Evolutionary conservation across 805 yeast genomes (phyloP).

Genomic region (Ogataea populi-albae): DNA sequence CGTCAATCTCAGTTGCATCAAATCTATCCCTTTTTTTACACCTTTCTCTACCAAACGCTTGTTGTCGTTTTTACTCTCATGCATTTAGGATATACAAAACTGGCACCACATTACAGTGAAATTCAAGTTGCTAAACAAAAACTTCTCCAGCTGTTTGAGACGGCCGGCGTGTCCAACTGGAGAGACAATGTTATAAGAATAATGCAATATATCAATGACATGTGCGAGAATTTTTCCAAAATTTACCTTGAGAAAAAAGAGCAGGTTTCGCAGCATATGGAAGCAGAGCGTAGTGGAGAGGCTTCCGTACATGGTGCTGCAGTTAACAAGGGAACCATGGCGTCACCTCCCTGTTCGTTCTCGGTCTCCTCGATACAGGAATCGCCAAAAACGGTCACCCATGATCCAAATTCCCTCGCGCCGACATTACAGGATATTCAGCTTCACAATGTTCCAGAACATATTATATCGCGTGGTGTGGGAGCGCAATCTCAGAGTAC

Average conservation of each 20-base stretch:
- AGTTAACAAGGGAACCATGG: background rate
- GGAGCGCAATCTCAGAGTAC: slow-evolving; percentile 1
- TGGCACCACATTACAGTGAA: slow-evolving; percentile 25
- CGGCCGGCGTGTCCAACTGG: slow-evolving; percentile 27
- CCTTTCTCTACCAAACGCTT: slow-evolving; percentile 50
- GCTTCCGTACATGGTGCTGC: background rate
- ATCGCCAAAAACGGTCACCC: slow-evolving; percentile 3
- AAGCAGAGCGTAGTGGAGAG: background rate
- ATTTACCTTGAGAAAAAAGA: slow-evolving; percentile 14
- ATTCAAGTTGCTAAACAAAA: slow-evolving; percentile 24
- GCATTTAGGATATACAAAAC: slow-evolving; percentile 39
- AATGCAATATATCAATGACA: slow-evolving; percentile 31
- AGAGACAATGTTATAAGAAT: slow-evolving; percentile 31
- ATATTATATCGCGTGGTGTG: slow-evolving; percentile 4
- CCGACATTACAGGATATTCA: slow-evolving; percentile 14
- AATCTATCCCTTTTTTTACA: slow-evolving; percentile 45
- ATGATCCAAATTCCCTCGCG: slow-evolving; percentile 5
- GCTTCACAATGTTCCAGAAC: slow-evolving; percentile 23
- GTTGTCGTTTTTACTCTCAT: slow-evolving; percentile 48
- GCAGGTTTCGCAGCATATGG: slow-evolving; percentile 1
- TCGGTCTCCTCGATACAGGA: slow-evolving; percentile 15
- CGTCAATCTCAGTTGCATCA: slow-evolving; percentile 32
- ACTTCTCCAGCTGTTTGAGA: slow-evolving; percentile 31
- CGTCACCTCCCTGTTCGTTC: background rate
- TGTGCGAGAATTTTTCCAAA: slow-evolving; percentile 31